These are phyloP conservation scores for Parmales sp. DNA, from an alignment of 108 stramenopile species.

Conservation along the genomic window DNA sequence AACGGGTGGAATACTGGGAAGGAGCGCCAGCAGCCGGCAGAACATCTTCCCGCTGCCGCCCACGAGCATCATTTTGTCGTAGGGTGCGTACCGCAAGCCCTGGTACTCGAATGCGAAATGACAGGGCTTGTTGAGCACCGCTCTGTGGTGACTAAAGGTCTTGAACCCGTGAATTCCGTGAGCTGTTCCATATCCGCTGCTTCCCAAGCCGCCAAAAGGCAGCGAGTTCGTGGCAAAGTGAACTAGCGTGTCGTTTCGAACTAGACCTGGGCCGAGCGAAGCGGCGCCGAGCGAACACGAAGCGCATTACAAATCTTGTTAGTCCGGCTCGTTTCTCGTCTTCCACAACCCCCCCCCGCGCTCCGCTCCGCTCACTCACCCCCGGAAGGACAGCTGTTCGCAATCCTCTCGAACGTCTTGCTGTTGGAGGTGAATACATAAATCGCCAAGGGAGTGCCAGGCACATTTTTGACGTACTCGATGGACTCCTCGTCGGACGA, in stretches of 20 bases:
- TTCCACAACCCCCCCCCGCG: neutral
- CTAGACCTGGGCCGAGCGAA: constrained; percentile 14
- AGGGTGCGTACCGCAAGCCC: neutral
- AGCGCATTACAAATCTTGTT: too few species aligned
- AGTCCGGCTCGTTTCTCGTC: too few species aligned
- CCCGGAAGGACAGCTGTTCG: constrained; percentile 33
- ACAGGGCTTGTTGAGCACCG: constrained; percentile 17
- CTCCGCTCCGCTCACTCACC: constrained; percentile 20
- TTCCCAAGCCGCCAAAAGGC: constrained; percentile 72
- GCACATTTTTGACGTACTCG: constrained; percentile 25
- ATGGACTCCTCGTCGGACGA: constrained; percentile 46
- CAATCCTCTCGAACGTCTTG: constrained; percentile 34
- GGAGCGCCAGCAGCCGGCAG: too few species aligned
- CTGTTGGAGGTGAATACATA: constrained; percentile 55
- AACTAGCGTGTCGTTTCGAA: constrained; percentile 57
- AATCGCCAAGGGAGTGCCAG: constrained; percentile 51
- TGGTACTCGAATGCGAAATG: constrained; percentile 1
- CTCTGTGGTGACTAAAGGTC: constrained; percentile 51
- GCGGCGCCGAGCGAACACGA: too few species aligned
- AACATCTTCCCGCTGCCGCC: neutral
- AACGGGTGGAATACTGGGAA: too few species aligned
- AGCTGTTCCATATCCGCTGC: constrained; percentile 54
- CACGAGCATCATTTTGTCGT: neutral
- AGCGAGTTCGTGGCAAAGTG: constrained; percentile 32
- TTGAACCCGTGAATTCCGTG: constrained; percentile 60